Percentiles rank a stretch among this genome's conserved stretches.
Conservation (phyloP, 1,139 yeast genomes). For the Hansenula anomala region DNA sequence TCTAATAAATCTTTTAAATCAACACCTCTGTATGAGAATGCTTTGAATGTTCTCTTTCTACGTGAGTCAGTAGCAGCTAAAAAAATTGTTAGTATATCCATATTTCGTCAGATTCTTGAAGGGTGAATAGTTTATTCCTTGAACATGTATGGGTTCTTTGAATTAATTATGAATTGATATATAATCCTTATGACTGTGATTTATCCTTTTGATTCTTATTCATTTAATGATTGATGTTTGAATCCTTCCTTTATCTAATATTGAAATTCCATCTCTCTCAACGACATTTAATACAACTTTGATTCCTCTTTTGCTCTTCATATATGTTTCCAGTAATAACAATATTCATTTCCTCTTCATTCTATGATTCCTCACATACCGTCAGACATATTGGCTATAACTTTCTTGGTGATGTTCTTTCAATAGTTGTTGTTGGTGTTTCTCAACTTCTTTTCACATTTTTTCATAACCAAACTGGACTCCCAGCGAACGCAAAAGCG, state of each 20-base stretch:
- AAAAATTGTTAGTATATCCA: slow-evolving; percentile 14
- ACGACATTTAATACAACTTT: neutral
- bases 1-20: slow-evolving; percentile 93
- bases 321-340: neutral
- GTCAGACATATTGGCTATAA: slow-evolving; percentile 20
- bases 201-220: too few species aligned
- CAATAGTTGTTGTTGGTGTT: neutral
- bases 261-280: too few species aligned
- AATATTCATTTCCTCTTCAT: neutral
- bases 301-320: too few species aligned
- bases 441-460: slow-evolving; percentile 7
- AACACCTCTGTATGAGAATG: slow-evolving; percentile 99
- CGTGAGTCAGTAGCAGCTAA: slow-evolving; percentile 31
- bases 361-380: slow-evolving; percentile 14
- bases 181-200: too few species aligned
- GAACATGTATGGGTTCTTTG: too few species aligned
- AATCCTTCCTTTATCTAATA: neutral
- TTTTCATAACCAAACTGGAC: too few species aligned
- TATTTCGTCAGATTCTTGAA: neutral
- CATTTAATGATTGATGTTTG: neutral
- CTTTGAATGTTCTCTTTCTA: slow-evolving; percentile 92
- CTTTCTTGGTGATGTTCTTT: neutral
- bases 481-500: too few species aligned
- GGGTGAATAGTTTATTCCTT: too few species aligned
- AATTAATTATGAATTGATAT: too few species aligned